Evolutionary conservation across 768 basidiomycete species (phyloP), one percentile per base, ranked within the genome.

Genomic region (Lactarius evosmus): DNA sequence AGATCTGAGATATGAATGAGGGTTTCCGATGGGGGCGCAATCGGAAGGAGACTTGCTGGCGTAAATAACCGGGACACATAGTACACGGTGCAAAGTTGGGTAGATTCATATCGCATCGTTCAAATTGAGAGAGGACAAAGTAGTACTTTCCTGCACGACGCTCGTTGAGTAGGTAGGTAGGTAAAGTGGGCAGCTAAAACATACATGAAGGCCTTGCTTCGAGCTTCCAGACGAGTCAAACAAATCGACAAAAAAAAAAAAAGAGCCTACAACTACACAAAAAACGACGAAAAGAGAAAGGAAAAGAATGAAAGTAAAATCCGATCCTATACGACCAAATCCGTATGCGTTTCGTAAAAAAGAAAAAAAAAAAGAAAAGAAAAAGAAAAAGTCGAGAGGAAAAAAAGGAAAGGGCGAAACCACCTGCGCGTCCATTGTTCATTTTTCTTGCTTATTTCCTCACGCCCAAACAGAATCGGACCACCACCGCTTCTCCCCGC

Each of bases 401-500:
- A 12, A 36, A 16, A 40, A 6, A 1, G 36, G 36, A 8, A 12
- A n/a, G 17, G 3, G 19, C 7, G 19, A 12, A 41, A 4, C 17
- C 34, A 36, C 16, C 34, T 36, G 36, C 7, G 36, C 7, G 12
- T 38, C 36, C 36, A 38, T 38, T 6, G n/a, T 41, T 16, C n/a
- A n/a, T 19, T 7, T n/a, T 41, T 41, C n/a, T 9, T 7, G 19
- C 7, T n/a, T 19, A 41, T n/a, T 11, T 22, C 5, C 33, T 72
- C 68, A 82, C 62, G 75, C 79, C 77, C 80, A 81, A 40, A 71
- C 70, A 1, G 79, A 78, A 67, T 78, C 81, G 50, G 78, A 75
- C 85, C 86, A 91, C 88, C 88, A 91, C 56, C 82, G 77, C 78
- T 87, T 89, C 66, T 87, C 86, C 16, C 85, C 83, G 5, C 87